phyloP scores from a whole-genome alignment of 257 asterid genomes.

The Phtheirospermum japonicum region DNA sequence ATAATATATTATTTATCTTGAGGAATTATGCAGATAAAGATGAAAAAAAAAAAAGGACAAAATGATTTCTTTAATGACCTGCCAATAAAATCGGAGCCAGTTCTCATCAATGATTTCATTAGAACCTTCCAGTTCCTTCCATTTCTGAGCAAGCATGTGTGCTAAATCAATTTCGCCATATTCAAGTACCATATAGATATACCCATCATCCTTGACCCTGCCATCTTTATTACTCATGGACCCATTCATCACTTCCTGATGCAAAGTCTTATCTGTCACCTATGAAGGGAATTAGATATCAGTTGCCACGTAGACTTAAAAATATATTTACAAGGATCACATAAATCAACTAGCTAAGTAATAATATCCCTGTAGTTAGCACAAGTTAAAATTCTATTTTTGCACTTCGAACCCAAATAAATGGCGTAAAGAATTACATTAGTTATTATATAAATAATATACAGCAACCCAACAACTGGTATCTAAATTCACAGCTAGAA shows the following conservation, averaged over 20 bases:
- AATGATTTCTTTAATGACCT: conserved; percentile 47
- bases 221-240: conserved; percentile 73
- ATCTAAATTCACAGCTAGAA: conserved; percentile 10
- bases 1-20: neutral
- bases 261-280: conserved; percentile 93
- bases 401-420: conserved; percentile 13
- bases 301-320: conserved; percentile 26
- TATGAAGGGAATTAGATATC: conserved; percentile 35
- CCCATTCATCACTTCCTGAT: conserved; percentile 78
- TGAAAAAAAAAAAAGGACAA: conserved; percentile 19
- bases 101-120: conserved; percentile 73
- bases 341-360: conserved; percentile 13
- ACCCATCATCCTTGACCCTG: conserved; percentile 83
- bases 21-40: neutral
- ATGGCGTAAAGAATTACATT: neutral
- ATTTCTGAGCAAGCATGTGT: conserved; percentile 93
- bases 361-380: conserved; percentile 5
- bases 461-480: conserved; percentile 10
- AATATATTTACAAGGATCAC: conserved; percentile 1
- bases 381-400: neutral
- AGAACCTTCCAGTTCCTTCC: conserved; percentile 76
- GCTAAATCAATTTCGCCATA: conserved; percentile 99
- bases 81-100: conserved; percentile 99
- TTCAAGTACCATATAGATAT: conserved; percentile 93
- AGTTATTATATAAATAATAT: neutral